Base-by-base conservation (phyloP, 1,139 yeast species). In the Hyphopichia pseudoburtonii region DNA sequence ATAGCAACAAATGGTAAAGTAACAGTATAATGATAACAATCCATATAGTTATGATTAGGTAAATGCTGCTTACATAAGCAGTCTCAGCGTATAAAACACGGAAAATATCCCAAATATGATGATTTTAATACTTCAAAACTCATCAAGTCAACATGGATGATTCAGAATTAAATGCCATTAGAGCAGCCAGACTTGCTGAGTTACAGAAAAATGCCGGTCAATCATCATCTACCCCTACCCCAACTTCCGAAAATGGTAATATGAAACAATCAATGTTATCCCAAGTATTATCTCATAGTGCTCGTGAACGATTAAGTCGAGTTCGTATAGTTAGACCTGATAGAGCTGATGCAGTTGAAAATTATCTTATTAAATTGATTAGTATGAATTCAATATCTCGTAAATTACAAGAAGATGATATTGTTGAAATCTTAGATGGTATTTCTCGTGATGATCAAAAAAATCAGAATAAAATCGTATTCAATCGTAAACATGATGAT, bases 291-390 rank as follows among this genome's bases (percentile, higher is more conserved):
- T 86, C 86, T 41, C 82, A 89, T 6, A 79, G 76, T 36, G 98
- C 97, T 1, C 73, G 95, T 36, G 97, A 92, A 58, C 73, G 98
- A 45, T 72, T 92, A 38, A 79, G 92, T 25, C 72, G 98, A 41
- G 95, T 92, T 22, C 72, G 90, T 31, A 78, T 92, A 54, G 98
- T 92, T 30, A 77, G 92, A 53, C 94, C 95, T 2, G 97, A 92
- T 40, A 72, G 97, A 37, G 97, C 96, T 1, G 76, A 78, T 34
- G 86, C 87, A 5, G 97, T 90, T n/a, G 97, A 92, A 55, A 82
- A 83, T 45, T 79, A 90, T 53, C 64, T 92, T 33, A 62, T 85
- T 25, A 78, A 82, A 48, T 64, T 90, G 59, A 86, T 83, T n/a
- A 78, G 81, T 38, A 73, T 84, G 51, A 97, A 97, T 1, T 87